phyloP scores from a whole-genome alignment of 805 yeast genomes.

The Candida gorgasii region DNA sequence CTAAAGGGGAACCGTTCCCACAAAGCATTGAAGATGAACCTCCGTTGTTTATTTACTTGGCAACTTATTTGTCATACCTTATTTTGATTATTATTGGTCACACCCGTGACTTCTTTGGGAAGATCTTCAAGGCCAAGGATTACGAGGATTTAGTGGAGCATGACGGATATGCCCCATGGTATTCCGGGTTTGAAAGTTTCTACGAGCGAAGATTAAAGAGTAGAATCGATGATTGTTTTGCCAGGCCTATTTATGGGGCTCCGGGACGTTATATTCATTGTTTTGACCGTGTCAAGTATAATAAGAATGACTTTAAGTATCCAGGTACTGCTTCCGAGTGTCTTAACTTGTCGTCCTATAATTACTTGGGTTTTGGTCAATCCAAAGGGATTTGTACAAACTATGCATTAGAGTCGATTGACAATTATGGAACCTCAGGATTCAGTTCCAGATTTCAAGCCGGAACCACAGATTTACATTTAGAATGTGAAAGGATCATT shows the following conservation, averaged over 20 bases:
- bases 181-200: slow-evolving; percentile 89
- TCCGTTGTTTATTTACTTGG: slow-evolving; percentile 72
- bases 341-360: slow-evolving; percentile 85
- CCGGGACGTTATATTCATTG: slow-evolving; percentile 91
- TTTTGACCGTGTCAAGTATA: slow-evolving; percentile 72
- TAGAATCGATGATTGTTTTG: slow-evolving; percentile 92
- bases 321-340: slow-evolving; percentile 78
- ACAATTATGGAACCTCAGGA: slow-evolving; percentile 72
- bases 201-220: slow-evolving; percentile 89
- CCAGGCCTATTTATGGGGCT: slow-evolving; percentile 94
- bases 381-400: slow-evolving; percentile 90
- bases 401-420: slow-evolving; percentile 60
- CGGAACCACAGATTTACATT: slow-evolving; percentile 78
- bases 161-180: slow-evolving; percentile 95
- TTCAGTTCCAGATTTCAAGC: slow-evolving; percentile 74
- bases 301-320: slow-evolving; percentile 63
- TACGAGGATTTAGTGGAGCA: slow-evolving; percentile 68
- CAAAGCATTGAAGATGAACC: slow-evolving; percentile 81
- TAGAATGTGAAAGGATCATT: slow-evolving; percentile 69
- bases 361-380: slow-evolving; percentile 96
- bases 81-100: slow-evolving; percentile 88
- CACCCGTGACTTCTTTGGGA: slow-evolving; percentile 83
- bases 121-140: slow-evolving; percentile 63
- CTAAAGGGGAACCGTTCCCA: slow-evolving; percentile 57
- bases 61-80: slow-evolving; percentile 84